Evolutionary conservation across 768 basidiomycete species (phyloP).

Genomic region (Gymnopilus dilepis): DNA sequence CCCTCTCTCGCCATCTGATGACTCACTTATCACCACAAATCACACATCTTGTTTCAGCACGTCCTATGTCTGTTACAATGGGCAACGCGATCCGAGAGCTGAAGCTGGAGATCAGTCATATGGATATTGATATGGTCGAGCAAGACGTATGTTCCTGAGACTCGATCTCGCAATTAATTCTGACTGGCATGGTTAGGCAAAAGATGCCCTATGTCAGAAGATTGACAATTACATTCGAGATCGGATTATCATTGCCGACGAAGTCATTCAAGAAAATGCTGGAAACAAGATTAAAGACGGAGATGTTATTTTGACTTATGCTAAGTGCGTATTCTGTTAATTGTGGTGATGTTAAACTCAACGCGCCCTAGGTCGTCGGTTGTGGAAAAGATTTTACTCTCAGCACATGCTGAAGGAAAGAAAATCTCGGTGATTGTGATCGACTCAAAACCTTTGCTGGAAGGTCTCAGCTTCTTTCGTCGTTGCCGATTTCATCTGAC

Average conservation of each 20-base stretch:
- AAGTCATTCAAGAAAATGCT: conserved; percentile 90
- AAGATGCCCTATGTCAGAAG: conserved; percentile 78
- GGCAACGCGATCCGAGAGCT: conserved; percentile 93
- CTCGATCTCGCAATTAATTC: conserved; percentile 4
- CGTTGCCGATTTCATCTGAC: conserved; percentile 1
- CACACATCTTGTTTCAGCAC: conserved; percentile 82
- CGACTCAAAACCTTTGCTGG: conserved; percentile 93
- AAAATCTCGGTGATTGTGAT: conserved; percentile 90
- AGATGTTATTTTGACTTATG: conserved; percentile 92
- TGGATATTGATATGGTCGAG: conserved; percentile 93
- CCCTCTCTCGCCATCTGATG: conserved; percentile 89
- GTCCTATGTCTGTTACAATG: conserved; percentile 93
- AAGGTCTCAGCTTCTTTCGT: conserved; percentile 55
- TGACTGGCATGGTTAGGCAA: conserved; percentile 64
- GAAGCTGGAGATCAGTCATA: conserved; percentile 92
- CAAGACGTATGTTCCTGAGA: conserved; percentile 69
- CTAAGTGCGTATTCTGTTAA: conserved; percentile 57
- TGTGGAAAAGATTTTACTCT: conserved; percentile 86
- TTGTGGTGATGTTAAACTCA: conserved; percentile 7
- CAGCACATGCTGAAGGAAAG: conserved; percentile 75
- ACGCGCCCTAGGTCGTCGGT: conserved; percentile 78
- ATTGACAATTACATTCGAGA: conserved; percentile 96
- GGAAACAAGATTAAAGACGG: conserved; percentile 94
- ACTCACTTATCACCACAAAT: conserved; percentile 94
- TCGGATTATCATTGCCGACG: conserved; percentile 89